Percentiles rank a stretch among this genome's conserved stretches.
phyloP scores from a whole-genome alignment of 805 yeast genomes.

The Saccharomycopsis oosterbeekiorum region DNA sequence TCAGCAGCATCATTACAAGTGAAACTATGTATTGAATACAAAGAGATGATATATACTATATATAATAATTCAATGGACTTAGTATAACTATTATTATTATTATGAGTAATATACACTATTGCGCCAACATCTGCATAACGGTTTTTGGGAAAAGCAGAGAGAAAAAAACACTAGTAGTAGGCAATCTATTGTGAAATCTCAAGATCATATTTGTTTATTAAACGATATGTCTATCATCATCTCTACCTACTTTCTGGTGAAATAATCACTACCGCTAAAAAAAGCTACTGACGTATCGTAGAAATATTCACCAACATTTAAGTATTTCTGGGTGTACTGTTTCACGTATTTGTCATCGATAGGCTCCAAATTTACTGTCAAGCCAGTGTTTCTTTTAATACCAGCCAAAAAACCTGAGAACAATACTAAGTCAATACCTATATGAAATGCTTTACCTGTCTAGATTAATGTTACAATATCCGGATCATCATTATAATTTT shows the following conservation, averaged over 20 bases:
- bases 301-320: conserved; percentile 77
- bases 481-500: not conserved
- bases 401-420: conserved; percentile 65
- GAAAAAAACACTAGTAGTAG: too few relatives aligned
- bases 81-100: too few relatives aligned
- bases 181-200: not conserved
- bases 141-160: too few relatives aligned
- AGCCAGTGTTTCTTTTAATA: conserved; percentile 61
- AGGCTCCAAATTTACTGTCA: conserved; percentile 41
- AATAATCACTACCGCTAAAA: conserved; percentile 65
- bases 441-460: conserved; percentile 22
- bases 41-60: too few relatives aligned
- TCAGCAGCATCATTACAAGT: too few relatives aligned
- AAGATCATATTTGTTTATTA: too few relatives aligned
- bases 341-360: conserved; percentile 37
- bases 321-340: conserved; percentile 51
- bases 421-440: conserved; percentile 43
- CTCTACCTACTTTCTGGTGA: conserved; percentile 40
- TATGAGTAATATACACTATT: too few relatives aligned
- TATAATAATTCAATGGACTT: too few relatives aligned
- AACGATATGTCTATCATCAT: too few relatives aligned
- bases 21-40: too few relatives aligned
- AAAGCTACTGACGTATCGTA: conserved; percentile 64
- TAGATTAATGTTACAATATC: not conserved
- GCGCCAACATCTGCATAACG: too few relatives aligned